These are phyloP conservation scores for Pythium dissimile DNA, from an alignment of 352 stramenopile species.

Conservation along the genomic window DNA sequence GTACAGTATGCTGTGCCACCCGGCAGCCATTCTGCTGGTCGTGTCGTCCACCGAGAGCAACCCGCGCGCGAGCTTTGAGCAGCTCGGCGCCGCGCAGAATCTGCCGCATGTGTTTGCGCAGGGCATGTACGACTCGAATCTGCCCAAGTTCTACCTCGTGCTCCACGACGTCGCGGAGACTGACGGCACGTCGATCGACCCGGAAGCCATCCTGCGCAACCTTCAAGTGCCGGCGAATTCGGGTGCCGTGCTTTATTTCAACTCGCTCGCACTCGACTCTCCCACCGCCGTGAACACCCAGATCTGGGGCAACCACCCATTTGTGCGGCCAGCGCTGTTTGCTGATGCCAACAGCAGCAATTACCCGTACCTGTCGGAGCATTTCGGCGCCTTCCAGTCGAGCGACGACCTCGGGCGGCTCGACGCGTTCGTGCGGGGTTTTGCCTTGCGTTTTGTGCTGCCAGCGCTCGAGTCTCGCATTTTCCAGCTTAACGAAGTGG, in stretches of 20 bases:
- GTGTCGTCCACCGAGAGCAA: conserved; percentile 83
- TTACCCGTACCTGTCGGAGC: conserved; percentile 27
- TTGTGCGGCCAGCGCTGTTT: conserved; percentile 58
- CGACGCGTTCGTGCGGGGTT: conserved; percentile 68
- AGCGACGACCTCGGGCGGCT: conserved; percentile 64
- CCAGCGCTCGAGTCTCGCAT: conserved; percentile 80
- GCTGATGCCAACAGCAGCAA: conserved; percentile 27
- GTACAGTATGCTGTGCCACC: conserved; percentile 70
- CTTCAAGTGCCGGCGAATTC: conserved; percentile 50
- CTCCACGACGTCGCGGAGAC: conserved; percentile 83
- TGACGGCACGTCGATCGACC: conserved; percentile 73
- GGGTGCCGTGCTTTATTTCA: conserved; percentile 61
- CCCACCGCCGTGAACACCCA: conserved; percentile 24
- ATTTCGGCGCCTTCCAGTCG: conserved; percentile 47
- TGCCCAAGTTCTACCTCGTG: conserved; percentile 88
- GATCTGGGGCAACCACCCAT: conserved; percentile 54
- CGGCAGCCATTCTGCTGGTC: conserved; percentile 69
- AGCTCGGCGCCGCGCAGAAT: conserved; percentile 43
- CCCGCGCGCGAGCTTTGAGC: conserved; percentile 69
- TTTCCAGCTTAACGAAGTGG: conserved; percentile 82
- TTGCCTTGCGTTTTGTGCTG: conserved; percentile 76
- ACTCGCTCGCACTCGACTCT: conserved; percentile 45
- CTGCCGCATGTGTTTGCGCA: conserved; percentile 63
- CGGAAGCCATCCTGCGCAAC: conserved; percentile 68
- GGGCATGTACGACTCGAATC: conserved; percentile 71